Base-by-base conservation (phyloP, 257 asterid species). In the Fraxinus excelsior region DNA sequence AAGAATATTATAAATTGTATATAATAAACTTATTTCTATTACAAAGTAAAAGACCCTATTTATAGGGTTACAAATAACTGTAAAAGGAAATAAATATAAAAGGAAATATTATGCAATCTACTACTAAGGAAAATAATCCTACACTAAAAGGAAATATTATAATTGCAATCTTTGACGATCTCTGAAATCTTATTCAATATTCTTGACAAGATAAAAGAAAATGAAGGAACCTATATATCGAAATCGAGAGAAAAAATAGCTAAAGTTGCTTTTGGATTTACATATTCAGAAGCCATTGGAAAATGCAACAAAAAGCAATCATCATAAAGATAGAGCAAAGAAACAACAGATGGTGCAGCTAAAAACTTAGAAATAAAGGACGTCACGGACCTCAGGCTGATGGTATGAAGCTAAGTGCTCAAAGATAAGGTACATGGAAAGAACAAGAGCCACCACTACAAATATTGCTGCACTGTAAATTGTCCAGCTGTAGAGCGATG, bases 341-440 rank as follows among this genome's bases (percentile, higher is more conserved):
- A 4, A 42, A 2, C 8, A 74, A 31, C 21, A 19, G 25, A 46
- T 14, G n/a, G 25, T 53, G 64, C 25, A 18, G 11, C 64, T 53
- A 53, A 53, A 53, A 46, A 13, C 37, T 31, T 67, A 51, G n/a
- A 70, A 70, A 53, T 32, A 19, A 79, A 71, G 26, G 10, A 31
- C 40, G 67, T 71, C 66, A 83, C 91, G 9, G 80, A 95, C 99
- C 99, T 90, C 98, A 26, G 99, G 99, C 85, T 91, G 96, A 78
- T 93, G 82, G 84, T 93, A 95, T 1, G 98, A 90, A 78, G 96
- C 91, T 83, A 95, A 87, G 86, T 95, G 99, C 92, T 95, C 99
- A 29, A 95, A 90, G 66, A 91, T 86, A 44, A 95, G 96, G 82
- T 86, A 91, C 90, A 88, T 82, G 13, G 99, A 93, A 73, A 95